Conservation (phyloP, 371 early-diverging fungal species). For the Zancudomyces culisetae region DNA sequence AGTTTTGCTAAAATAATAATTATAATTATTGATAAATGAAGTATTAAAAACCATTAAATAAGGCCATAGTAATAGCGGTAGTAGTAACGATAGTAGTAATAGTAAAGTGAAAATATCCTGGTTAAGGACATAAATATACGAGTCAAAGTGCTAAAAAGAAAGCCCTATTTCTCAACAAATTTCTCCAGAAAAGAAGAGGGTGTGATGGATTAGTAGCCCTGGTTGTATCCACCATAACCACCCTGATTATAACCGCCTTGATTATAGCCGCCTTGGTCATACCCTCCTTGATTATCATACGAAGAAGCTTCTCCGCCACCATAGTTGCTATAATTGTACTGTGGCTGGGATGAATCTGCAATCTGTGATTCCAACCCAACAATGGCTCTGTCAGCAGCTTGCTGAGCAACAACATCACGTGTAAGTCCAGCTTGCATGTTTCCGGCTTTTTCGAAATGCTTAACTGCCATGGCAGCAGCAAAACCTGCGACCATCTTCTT, state of each 20-base stretch:
- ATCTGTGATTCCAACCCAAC: constrained; percentile 11
- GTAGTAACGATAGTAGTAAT: too few species aligned
- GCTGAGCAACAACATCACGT: constrained; percentile 20
- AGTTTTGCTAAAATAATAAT: too few species aligned
- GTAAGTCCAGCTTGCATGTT: constrained; percentile 19
- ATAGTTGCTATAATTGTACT: constrained; percentile 5
- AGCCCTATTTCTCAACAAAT: too few species aligned
- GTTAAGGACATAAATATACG: too few species aligned
- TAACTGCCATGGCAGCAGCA: constrained; percentile 31
- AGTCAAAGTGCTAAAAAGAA: too few species aligned
- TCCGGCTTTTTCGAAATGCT: constrained; percentile 24
- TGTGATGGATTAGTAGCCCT: background rate
- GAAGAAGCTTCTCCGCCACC: constrained; percentile 12
- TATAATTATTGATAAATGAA: too few species aligned
- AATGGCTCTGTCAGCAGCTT: constrained; percentile 14
- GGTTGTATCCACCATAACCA: constrained; percentile 5
- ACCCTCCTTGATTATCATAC: constrained; percentile 5
- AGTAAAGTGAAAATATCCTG: too few species aligned
- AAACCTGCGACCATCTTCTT: constrained; percentile 32
- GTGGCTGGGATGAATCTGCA: constrained; percentile 1
- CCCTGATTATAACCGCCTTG: constrained; percentile 10
- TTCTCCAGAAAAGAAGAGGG: too few species aligned
- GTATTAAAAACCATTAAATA: too few species aligned
- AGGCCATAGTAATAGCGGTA: too few species aligned
- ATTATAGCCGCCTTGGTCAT: constrained; percentile 7